phyloP scores from a whole-genome alignment of 176 grass and related monocot species.

The Oryza officinalis region DNA sequence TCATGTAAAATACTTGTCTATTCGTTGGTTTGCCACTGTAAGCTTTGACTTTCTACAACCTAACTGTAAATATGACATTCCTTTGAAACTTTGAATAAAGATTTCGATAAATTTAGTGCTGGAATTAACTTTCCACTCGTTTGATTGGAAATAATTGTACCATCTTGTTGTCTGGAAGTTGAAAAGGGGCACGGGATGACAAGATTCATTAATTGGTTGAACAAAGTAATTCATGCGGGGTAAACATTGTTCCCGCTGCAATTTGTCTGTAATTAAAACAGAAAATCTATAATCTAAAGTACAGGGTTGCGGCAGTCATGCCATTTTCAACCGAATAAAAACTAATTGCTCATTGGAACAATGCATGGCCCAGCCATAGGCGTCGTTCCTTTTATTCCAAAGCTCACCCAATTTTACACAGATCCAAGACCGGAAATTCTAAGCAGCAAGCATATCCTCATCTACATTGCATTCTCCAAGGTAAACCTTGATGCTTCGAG shows the following conservation, averaged over 20 bases:
- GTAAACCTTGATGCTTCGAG: slow-evolving; percentile 86
- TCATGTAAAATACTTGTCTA: slow-evolving; percentile 5
- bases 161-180: neutral
- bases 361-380: neutral
- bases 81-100: neutral
- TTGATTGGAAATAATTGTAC: neutral
- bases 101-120: neutral
- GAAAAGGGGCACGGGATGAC: neutral
- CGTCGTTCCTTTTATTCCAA: slow-evolving; percentile 37
- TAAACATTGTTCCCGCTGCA: neutral
- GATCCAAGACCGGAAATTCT: slow-evolving; percentile 22
- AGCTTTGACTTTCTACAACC: neutral
- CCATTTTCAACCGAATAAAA: slow-evolving; percentile 22
- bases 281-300: slow-evolving; percentile 16
- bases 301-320: slow-evolving; percentile 29
- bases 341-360: slow-evolving; percentile 33
- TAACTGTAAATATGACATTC: slow-evolving; percentile 36
- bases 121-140: neutral
- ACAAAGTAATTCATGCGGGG: neutral
- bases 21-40: neutral
- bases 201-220: neutral
- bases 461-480: slow-evolving; percentile 84
- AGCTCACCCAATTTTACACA: slow-evolving; percentile 43
- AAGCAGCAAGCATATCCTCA: slow-evolving; percentile 51
- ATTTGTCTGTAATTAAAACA: neutral